Conservation (phyloP, 805 yeast genomes). For the Yarrowia deformans region DNA sequence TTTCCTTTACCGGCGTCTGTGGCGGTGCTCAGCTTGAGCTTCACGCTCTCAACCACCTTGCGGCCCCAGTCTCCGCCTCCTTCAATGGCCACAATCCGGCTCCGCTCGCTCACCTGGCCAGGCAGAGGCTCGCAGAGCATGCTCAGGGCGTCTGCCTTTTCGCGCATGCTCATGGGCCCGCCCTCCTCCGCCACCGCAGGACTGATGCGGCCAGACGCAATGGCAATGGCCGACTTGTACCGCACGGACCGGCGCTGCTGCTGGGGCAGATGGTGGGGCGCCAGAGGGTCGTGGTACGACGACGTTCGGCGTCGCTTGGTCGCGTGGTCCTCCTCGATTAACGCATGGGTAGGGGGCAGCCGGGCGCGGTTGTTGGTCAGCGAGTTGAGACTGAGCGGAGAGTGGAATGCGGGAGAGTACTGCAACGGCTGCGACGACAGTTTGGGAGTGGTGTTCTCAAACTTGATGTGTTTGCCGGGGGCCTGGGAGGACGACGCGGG, state of each 20-base stretch:
- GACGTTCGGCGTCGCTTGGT: conserved; percentile 44
- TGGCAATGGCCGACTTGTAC: conserved; percentile 43
- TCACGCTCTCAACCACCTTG: background rate
- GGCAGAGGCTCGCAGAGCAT: conserved; percentile 43
- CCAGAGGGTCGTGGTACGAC: conserved; percentile 45
- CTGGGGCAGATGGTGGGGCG: conserved; percentile 19
- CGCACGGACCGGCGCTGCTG: conserved; percentile 41
- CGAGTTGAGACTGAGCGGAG: conserved; percentile 24
- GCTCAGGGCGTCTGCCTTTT: conserved; percentile 45
- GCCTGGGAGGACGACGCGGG: background rate
- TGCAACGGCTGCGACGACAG: conserved; percentile 23
- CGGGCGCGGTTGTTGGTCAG: conserved; percentile 1
- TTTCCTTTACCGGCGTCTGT: background rate
- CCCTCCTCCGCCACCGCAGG: conserved; percentile 13
- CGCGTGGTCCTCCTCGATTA: conserved; percentile 41
- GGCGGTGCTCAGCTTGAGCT: background rate
- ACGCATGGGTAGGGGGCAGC: conserved; percentile 32
- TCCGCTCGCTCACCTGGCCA: background rate
- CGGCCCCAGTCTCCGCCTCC: conserved; percentile 25
- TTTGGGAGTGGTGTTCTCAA: conserved; percentile 38
- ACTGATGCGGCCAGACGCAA: conserved; percentile 35
- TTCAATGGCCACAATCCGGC: conserved; percentile 28
- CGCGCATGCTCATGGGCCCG: conserved; percentile 42
- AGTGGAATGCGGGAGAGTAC: conserved; percentile 33
- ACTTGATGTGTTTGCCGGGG: conserved; percentile 16